A percentile compares a stretch with the other conserved stretches of the same genome.
phyloP scores from a whole-genome alignment of 306 rosid genomes.

The Mucuna pruriens region DNA sequence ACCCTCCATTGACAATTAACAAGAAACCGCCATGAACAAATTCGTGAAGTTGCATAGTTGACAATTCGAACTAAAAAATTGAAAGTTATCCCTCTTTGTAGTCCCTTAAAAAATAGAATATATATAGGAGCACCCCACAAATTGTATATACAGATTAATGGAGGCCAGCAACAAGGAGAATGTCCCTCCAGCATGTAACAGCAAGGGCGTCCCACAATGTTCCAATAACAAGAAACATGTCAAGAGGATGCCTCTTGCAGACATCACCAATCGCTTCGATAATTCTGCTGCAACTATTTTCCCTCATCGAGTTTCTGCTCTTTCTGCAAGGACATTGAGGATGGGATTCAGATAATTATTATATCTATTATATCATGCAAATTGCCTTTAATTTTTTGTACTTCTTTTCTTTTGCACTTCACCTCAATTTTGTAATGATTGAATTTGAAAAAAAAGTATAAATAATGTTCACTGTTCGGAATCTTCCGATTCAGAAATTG shows the following conservation, averaged over 20 bases:
- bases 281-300: background rate
- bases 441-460: background rate
- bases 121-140: too few relatives aligned
- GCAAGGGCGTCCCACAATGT: background rate
- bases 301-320: background rate
- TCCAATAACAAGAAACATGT: background rate
- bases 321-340: background rate
- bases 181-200: background rate
- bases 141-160: too few relatives aligned
- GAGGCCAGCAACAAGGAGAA: constrained; percentile 10
- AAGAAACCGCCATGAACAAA: background rate
- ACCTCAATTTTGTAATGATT: background rate
- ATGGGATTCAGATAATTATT: background rate
- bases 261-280: background rate
- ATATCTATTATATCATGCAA: background rate
- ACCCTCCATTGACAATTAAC: background rate
- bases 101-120: too few relatives aligned
- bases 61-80: too few relatives aligned
- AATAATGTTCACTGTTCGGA: background rate
- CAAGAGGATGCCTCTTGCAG: background rate
- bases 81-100: background rate
- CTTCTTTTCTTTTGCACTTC: background rate
- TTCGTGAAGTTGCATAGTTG: too few relatives aligned
- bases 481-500: background rate
- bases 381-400: background rate